Base-by-base conservation (phyloP, 2,329 filamentous ascomycete genomes). In the Hawksworthiomyces lignivorus region DNA sequence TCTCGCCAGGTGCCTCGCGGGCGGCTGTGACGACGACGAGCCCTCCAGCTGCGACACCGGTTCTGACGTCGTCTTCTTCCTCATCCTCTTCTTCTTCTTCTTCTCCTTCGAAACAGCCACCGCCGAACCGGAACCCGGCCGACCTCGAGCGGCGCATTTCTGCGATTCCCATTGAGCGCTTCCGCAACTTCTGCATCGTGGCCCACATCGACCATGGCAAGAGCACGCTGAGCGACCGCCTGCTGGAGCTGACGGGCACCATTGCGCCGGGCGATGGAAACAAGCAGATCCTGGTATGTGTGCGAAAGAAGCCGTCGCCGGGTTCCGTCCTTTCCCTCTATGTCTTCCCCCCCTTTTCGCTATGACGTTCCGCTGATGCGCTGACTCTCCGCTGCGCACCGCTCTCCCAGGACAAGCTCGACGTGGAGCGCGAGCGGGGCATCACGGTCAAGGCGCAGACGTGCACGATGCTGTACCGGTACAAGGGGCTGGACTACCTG, bases 381-480 rank as follows among this genome's bases (percentile, higher is more conserved):
- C n/a, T n/a, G n/a, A n/a, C n/a, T n/a, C n/a, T n/a, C n/a, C n/a
- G n/a, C n/a, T n/a, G n/a, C n/a, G n/a, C n/a, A n/a, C n/a, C n/a
- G n/a, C n/a, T n/a, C n/a, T n/a, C 26, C n/a, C 41, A 68, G 64
- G 92, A 98, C 65, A 96, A 95, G 61, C 77, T 98, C 27, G 92
- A 98, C 60, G 92, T 98, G 42, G 92, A 98, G 67, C 75, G 92
- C 39, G 88, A 97, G 64, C 79, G 92, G 29, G 92, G 92, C 48
- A 98, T 98, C 60, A 98, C 92, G 0, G 92, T 98, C 61, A 98
- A 98, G 69, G 92, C 92, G 42, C 92, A 98, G 69, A 97, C 92
- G 44, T 97, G 92, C 64, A 92, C 84, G 43, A 98, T 98, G 92
- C 76, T 98, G 39, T 95, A 96, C 69, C 87, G 84, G 21, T 72